Conservation (phyloP, 495 filamentous ascomycete species). For the Podospora bellae-mahoneyi region DNA sequence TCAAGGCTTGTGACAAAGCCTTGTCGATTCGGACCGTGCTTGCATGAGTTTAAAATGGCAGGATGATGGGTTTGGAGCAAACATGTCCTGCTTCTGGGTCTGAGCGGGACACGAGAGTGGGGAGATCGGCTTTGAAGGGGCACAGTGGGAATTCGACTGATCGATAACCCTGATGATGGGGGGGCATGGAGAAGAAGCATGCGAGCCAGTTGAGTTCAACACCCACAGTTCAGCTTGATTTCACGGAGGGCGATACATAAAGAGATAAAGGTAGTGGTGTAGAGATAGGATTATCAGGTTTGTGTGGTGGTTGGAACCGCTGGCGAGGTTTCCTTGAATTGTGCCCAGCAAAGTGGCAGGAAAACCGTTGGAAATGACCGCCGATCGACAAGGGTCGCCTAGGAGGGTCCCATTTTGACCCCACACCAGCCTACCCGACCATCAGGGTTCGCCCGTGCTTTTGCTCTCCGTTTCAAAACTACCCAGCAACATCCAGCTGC, state of each 20-base stretch:
- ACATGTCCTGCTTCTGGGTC: conserved; percentile 3
- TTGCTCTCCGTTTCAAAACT: background rate
- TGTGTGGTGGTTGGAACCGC: background rate
- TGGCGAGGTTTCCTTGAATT: background rate
- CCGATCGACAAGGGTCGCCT: background rate
- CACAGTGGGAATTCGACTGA: too few species aligned
- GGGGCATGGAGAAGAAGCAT: background rate
- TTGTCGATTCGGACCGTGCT: conserved; percentile 1
- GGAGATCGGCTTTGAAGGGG: too few species aligned
- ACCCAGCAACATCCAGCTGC: background rate
- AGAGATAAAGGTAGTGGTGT: background rate
- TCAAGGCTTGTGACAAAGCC: conserved; percentile 5
- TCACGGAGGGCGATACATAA: background rate
- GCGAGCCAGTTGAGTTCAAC: background rate
- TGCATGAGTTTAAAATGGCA: conserved; percentile 13
- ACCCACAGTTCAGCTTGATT: background rate
- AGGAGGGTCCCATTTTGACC: background rate
- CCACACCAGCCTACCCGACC: background rate
- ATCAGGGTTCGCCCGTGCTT: background rate
- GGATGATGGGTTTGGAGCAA: conserved; percentile 11
- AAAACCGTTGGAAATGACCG: background rate
- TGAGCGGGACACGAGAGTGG: background rate
- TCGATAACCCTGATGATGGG: background rate
- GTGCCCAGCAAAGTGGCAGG: background rate
- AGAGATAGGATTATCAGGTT: background rate